Evolutionary conservation across 2,329 filamentous ascomycete species (phyloP), one percentile per base, ranked within the genome.

Genomic region (Aspergillus brunneoviolaceus): DNA sequence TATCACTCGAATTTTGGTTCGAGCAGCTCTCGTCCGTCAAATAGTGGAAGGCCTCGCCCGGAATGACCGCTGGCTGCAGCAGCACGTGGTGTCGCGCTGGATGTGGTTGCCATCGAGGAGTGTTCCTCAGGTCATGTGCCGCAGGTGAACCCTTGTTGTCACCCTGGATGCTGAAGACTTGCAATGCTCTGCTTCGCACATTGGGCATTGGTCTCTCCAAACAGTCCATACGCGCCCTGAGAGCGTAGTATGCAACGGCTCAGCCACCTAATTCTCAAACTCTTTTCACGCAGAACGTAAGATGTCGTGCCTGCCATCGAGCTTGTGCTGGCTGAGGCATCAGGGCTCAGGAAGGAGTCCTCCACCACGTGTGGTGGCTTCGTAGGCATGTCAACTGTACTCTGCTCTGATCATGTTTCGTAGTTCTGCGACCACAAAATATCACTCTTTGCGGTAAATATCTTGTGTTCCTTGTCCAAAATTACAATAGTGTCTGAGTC

Each of bases 331-430:
- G 62, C 80, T 85, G 1, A 80, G 82, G 5, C 82, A 80, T 39
- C 75, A 84, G 0, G 83, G 87, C 21, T 35, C 12, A 4, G 33
- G 33, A 88, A 88, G 67, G 80, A 92, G 48, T 89, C 90, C 0
- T 90, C 92, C 72, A 86, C 87, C 1, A 77, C 96, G 1, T 96
- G 96, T 70, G 93, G 93, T 56, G 19, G 19, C 19, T 88, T 90
- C 52, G 86, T 86, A 35, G 90, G 92, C 35, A 92, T 90, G 65
- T 86, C 92, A 1, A 89, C 96, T 10, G 79, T 96, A 1, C 96
- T 91, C 76, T 96, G 92, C 92, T 91, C 92, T 2, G 92, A 96
- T 69, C 92, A 96, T 68, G 93, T 96, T 83, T 96, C 0, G 91
- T 90, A 66, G 73, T 96, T 2, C 27, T 79, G 96, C n/a, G 93